Evolutionary conservation across 768 basidiomycete genomes (phyloP), one percentile per base, ranked within the genome.

Genomic region (Phylloporus sp.): DNA sequence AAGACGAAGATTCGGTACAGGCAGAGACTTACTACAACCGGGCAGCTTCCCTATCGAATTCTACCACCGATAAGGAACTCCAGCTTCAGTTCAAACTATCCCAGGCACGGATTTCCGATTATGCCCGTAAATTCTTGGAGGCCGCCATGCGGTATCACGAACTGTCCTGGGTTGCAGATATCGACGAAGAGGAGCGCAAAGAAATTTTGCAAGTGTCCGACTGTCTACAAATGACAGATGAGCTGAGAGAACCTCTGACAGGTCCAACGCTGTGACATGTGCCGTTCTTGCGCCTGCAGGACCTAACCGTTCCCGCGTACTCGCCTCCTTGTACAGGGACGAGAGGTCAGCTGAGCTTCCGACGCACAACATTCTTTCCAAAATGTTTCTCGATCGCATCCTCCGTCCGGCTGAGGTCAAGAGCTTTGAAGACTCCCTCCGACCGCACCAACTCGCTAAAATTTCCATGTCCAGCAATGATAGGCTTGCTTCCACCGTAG

Each of bases 11-110:
- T 64, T 92, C 91, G 5, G 88, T 95, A 2, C 91, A 94, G 69
- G 97, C 97, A n/a, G 95, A 98, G 67, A 91, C 93, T 2, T 98
- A 94, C 71, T 95, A 95, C 70, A 95, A 95, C 64, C 89, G 97
- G 49, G 97, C 97, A 18, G 91, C 93, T 1, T 80, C 94, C 20
- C 80, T 97, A 20, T 85, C 91, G 22, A 88, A 93, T 66, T 82
- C 85, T 15, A 82, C 88, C 34, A 76, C 75, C 15, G 85, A 97
- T 71, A 84, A 82, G 60, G 89, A 87, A 65, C 88, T 86, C 13
- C 76, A 86, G 32, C 78, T 95, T 22, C 79, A 84, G 60, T 95
- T 90, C 76, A 95, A 94, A 70, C 80, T 95, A 23, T 93, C 88
- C 60, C 91, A 98, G 74, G 97, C 97, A 20, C 81, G 95, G 42